Percentiles rank a stretch among this genome's conserved stretches.
phyloP scores from a whole-genome alignment of 495 filamentous ascomycete genomes.

The Aspergillus avenaceus region DNA sequence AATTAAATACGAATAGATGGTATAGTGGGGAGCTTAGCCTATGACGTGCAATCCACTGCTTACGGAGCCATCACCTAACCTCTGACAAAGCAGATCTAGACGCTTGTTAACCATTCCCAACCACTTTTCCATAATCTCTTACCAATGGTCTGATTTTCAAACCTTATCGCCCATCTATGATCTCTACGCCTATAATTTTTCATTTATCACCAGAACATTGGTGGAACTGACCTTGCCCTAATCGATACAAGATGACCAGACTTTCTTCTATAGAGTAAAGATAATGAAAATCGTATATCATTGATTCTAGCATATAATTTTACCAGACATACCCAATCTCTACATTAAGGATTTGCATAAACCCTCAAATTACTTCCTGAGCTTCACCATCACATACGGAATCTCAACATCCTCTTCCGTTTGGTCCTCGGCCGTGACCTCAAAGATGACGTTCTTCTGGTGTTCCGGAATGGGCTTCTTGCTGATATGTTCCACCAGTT shows the following conservation, averaged over 20 bases:
- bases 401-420: slow-evolving; percentile 95
- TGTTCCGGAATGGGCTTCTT: slow-evolving; percentile 89
- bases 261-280: background rate
- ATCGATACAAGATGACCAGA: background rate
- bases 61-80: slow-evolving; percentile 23
- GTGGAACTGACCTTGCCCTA: slow-evolving; percentile 20
- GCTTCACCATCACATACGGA: slow-evolving; percentile 91
- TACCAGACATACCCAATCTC: background rate
- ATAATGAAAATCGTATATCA: slow-evolving; percentile 1
- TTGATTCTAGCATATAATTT: background rate
- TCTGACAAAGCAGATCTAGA: slow-evolving; percentile 21
- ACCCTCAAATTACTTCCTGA: slow-evolving; percentile 34
- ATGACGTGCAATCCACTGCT: slow-evolving; percentile 20
- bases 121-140: too few relatives aligned
- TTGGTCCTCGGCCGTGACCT: slow-evolving; percentile 88
- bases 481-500: slow-evolving; percentile 82
- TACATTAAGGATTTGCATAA: background rate
- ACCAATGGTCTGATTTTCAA: too few relatives aligned
- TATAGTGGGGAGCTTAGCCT: slow-evolving; percentile 7
- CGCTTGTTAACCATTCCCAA: too few relatives aligned
- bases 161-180: too few relatives aligned
- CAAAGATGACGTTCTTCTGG: slow-evolving; percentile 93
- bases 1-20: slow-evolving; percentile 1
- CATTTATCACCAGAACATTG: background rate
- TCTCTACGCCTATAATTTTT: too few relatives aligned